A percentile compares a stretch with the other conserved stretches of the same genome.
These are phyloP conservation scores for Suillus tomentosus DNA, from an alignment of 768 basidiomycete genomes.

Conservation along the genomic window DNA sequence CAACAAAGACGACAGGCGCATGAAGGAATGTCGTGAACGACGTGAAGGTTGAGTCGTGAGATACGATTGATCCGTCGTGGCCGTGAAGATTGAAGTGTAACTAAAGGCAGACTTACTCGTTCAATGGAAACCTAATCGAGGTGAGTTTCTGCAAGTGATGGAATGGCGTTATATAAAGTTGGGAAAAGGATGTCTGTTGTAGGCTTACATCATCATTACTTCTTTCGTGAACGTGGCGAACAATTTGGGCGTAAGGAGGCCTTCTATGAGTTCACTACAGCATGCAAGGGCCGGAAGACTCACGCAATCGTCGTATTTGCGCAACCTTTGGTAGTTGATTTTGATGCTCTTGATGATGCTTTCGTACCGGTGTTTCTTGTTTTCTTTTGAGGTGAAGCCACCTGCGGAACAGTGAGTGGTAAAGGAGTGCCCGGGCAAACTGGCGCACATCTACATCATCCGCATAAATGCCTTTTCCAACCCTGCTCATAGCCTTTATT, in stretches of 20 bases:
- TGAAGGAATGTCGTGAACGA: conserved; percentile 40
- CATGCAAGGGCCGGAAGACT: conserved; percentile 16
- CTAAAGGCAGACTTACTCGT: conserved; percentile 34
- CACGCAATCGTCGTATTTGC: conserved; percentile 20
- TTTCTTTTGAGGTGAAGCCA: conserved; percentile 43
- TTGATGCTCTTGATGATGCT: conserved; percentile 13
- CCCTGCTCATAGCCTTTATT: conserved; percentile 23
- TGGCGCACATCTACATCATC: conserved; percentile 28
- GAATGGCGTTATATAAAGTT: conserved; percentile 17
- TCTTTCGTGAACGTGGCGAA: conserved; percentile 12
- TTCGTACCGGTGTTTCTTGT: conserved; percentile 35
- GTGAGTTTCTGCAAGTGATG: conserved; percentile 27
- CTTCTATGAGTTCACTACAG: neutral
- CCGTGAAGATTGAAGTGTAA: conserved; percentile 17
- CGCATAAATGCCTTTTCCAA: conserved; percentile 20
- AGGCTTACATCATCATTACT: conserved; percentile 37
- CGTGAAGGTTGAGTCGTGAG: conserved; percentile 12
- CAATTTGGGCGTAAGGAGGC: conserved; percentile 10
- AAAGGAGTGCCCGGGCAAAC: conserved; percentile 7
- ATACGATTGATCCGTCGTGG: conserved; percentile 16
- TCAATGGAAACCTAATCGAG: conserved; percentile 24
- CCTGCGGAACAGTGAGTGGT: conserved; percentile 13
- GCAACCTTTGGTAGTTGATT: conserved; percentile 21
- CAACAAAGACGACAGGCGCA: conserved; percentile 62
- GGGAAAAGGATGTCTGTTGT: conserved; percentile 17